phyloP scores from a whole-genome alignment of 148 eudicot species.

The Cornus florida region DNA sequence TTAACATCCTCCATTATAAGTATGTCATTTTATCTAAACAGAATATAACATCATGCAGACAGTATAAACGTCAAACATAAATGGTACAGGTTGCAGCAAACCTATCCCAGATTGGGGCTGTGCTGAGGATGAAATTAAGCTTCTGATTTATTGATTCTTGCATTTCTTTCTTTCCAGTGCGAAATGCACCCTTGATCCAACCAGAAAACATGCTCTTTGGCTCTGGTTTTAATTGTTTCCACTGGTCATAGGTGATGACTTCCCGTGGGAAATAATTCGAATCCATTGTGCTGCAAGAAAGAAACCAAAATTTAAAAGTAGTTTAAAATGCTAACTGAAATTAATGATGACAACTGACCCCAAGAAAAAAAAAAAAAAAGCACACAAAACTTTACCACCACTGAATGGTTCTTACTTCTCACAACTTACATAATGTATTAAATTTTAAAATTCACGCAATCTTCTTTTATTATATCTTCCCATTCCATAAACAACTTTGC shows the following conservation, averaged over 20 bases:
- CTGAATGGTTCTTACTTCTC: neutral
- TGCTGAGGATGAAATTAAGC: constrained; percentile 62
- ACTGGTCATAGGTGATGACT: constrained; percentile 80
- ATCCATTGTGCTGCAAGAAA: constrained; percentile 46
- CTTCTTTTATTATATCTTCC: neutral
- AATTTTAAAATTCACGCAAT: neutral
- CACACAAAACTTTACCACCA: neutral
- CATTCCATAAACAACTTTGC: neutral
- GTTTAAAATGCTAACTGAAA: constrained; percentile 1
- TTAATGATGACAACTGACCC: neutral
- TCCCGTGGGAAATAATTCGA: constrained; percentile 65
- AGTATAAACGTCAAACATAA: no score
- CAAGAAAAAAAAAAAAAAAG: neutral
- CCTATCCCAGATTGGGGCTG: constrained; percentile 95
- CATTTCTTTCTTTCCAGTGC: constrained; percentile 64
- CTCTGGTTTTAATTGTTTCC: constrained; percentile 66
- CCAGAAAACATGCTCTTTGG: constrained; percentile 54
- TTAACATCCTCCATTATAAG: no score
- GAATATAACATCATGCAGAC: neutral
- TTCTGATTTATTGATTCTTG: constrained; percentile 70
- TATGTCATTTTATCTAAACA: neutral
- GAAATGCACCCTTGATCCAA: constrained; percentile 80
- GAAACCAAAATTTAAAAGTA: constrained; percentile 10
- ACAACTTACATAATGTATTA: constrained; percentile 2
- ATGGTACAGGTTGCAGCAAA: constrained; percentile 24